These are phyloP conservation scores for Ceriops zippeliana DNA, from an alignment of 345 rosid genomes.

Conservation along the genomic window DNA sequence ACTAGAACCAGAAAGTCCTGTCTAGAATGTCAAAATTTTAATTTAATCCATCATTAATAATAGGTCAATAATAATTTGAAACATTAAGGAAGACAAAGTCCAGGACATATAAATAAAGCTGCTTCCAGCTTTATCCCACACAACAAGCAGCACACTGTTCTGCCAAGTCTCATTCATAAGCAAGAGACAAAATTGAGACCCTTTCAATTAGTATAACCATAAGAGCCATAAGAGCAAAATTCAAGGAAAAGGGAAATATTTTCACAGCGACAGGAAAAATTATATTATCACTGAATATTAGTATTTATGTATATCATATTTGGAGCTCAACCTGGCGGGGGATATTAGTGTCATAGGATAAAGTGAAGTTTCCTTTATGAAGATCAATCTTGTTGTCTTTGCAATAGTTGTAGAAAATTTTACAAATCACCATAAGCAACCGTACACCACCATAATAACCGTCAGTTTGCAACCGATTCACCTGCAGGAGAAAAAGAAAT, in stretches of 20 bases:
- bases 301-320: background rate
- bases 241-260: too few relatives aligned
- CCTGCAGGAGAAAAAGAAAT: conserved; percentile 24
- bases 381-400: conserved; percentile 52
- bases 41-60: conserved; percentile 1
- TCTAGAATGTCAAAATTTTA: conserved; percentile 46
- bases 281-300: background rate
- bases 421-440: conserved; percentile 77
- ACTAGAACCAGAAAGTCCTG: conserved; percentile 98
- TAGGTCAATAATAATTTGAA: background rate
- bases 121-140: too few relatives aligned
- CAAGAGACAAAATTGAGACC: too few relatives aligned
- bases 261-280: too few relatives aligned
- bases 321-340: conserved; percentile 70
- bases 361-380: conserved; percentile 50
- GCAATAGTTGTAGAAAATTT: conserved; percentile 56
- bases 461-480: conserved; percentile 66
- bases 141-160: too few relatives aligned
- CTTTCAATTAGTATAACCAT: too few relatives aligned
- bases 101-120: too few relatives aligned
- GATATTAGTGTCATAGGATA: conserved; percentile 82
- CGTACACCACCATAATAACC: conserved; percentile 90
- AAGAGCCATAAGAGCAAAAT: too few relatives aligned
- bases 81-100: too few relatives aligned
- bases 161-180: too few relatives aligned